These are phyloP conservation scores for Aspergillus pseudonomiae DNA, from an alignment of 2,329 filamentous ascomycete species.

Conservation along the genomic window DNA sequence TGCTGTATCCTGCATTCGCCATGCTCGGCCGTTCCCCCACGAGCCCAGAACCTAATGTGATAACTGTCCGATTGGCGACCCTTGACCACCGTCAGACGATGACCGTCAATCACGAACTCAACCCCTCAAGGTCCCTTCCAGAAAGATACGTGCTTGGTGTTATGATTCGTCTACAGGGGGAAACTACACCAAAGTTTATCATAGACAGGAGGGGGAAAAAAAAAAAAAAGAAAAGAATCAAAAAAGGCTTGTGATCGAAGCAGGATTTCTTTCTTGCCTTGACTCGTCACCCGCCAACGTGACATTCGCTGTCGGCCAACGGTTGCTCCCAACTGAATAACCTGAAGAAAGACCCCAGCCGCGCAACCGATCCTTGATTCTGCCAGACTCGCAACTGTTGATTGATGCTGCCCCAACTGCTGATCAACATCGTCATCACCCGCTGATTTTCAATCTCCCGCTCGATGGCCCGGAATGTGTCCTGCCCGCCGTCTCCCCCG, in stretches of 20 bases:
- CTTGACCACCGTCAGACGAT: background rate
- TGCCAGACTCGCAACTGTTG: conserved; percentile 37
- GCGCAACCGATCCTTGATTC: conserved; percentile 11
- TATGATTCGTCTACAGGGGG: background rate
- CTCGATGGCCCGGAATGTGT: conserved; percentile 22
- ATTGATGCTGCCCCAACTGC: conserved; percentile 40
- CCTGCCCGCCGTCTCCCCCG: conserved; percentile 13
- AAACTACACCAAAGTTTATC: background rate
- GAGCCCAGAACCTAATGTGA: background rate
- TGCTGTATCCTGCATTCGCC: background rate
- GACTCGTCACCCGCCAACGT: background rate
- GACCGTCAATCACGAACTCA: background rate
- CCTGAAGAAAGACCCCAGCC: background rate
- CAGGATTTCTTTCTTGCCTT: background rate
- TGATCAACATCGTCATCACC: conserved; percentile 38
- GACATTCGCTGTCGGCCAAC: background rate
- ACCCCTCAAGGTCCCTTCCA: background rate
- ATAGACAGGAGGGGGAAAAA: background rate
- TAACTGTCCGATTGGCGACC: background rate
- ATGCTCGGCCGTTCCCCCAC: background rate
- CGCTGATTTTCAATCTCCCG: conserved; percentile 31
- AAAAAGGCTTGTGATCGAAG: background rate
- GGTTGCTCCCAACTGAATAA: background rate
- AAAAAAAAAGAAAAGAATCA: background rate
- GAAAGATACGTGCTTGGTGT: background rate